Percentiles rank a stretch among this genome's conserved stretches.
Conservation (phyloP, 495 filamentous ascomycete genomes). For the Penicillium simplicissimum region DNA sequence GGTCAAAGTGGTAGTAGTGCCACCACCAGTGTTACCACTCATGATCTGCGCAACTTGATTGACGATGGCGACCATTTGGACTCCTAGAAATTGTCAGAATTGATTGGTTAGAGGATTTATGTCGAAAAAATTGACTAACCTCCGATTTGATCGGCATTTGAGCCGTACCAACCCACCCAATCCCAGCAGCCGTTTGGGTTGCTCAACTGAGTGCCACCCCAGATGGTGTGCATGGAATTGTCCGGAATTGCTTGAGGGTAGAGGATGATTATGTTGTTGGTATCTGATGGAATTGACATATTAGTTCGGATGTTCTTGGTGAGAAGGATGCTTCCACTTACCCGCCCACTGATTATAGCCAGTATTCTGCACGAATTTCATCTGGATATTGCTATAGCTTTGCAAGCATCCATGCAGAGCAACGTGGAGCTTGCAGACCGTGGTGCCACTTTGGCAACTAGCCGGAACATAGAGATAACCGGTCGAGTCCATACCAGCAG, state of each 20-base stretch:
- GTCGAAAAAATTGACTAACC: background rate
- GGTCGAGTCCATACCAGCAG: slow-evolving; percentile 14
- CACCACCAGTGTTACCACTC: slow-evolving; percentile 10
- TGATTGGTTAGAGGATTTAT: background rate
- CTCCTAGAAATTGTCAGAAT: background rate
- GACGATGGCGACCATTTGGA: slow-evolving; percentile 21
- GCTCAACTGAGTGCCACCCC: slow-evolving; percentile 9
- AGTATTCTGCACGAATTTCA: slow-evolving; percentile 13
- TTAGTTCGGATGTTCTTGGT: background rate
- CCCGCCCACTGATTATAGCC: slow-evolving; percentile 18
- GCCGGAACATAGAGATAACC: slow-evolving; percentile 17
- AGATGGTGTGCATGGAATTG: slow-evolving; percentile 14
- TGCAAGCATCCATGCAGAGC: slow-evolving; percentile 18
- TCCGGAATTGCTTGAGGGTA: slow-evolving; percentile 20
- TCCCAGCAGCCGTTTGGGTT: slow-evolving; percentile 22
- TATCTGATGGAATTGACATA: slow-evolving; percentile 4
- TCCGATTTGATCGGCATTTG: slow-evolving; percentile 18
- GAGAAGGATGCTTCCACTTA: background rate
- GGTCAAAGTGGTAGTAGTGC: background rate
- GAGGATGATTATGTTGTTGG: slow-evolving; percentile 19
- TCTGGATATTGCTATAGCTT: slow-evolving; percentile 14
- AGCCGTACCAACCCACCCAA: slow-evolving; percentile 19
- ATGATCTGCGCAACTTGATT: slow-evolving; percentile 18
- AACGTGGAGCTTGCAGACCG: slow-evolving; percentile 16
- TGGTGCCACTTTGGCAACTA: slow-evolving; percentile 10